Base-by-base conservation (phyloP, 805 yeast genomes). In the Hanseniaspora lachancei region DNA sequence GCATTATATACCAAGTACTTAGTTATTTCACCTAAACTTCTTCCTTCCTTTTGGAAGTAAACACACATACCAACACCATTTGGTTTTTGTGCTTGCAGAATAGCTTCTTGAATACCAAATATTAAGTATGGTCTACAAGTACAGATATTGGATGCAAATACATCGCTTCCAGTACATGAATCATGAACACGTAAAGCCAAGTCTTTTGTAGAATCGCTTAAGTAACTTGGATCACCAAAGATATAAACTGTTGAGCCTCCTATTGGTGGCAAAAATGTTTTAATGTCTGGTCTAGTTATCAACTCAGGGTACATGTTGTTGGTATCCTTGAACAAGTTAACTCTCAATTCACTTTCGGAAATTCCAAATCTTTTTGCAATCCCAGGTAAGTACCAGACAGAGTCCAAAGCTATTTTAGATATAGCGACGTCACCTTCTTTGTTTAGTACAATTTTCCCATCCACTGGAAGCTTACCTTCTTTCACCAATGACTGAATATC, bases 261-360 rank as follows among this genome's bases (percentile, higher is more conserved):
- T 64, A 81, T 81, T 52, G 86, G 86, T 47, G 86, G 86, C 59
- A 81, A 68, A 61, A 80, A 81, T 18, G 78, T 77, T 63, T 81
- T 80, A 59, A 81, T 74, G 64, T 81, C 86, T 8, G 83, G 82
- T 65, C 86, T 77, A 7, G 86, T 81, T 54, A 81, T 72, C 60
- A 81, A 71, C 66, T 81, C 86, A 16, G 86, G 85, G 64, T 80
- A 81, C 77, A 81, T 79, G 42, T 86, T 85, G 62, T 82, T 82
- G 49, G 86, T 81, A 63, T 81, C 85, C 63, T 81, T 81, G 63
- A 81, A 81, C 59, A 81, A 69, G 3, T 82, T 79, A 50, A 78
- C 74, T 64, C 86, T 74, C 49, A 81, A 71, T 49, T 77, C 77
- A 18, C 64, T 67, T 62, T 81, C 86, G 35, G 77, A 69, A 58